Conservation (phyloP, 192 early-diverging fungal genomes). For the Polychytrium aggregatum region DNA sequence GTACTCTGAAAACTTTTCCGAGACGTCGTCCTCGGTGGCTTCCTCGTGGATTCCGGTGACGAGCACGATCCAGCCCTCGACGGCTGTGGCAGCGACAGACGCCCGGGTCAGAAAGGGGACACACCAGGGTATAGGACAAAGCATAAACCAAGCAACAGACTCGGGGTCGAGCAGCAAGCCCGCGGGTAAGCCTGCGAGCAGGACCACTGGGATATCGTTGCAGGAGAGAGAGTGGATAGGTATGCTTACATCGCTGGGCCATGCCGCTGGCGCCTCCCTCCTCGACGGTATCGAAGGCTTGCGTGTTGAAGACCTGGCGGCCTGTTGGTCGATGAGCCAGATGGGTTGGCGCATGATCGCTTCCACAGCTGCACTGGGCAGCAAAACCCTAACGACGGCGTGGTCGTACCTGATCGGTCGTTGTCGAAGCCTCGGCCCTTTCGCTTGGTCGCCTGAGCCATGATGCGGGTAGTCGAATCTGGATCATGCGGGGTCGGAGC, state of each 20-base stretch:
- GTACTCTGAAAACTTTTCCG: conserved; percentile 73
- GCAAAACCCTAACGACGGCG: background rate
- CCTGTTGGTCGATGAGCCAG: background rate
- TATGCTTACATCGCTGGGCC: conserved; percentile 33
- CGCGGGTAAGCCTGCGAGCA: too few relatives aligned
- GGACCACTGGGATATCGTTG: too few relatives aligned
- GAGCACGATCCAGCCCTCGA: conserved; percentile 96
- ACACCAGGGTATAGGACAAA: background rate
- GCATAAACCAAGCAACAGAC: background rate
- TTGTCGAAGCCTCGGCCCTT: conserved; percentile 36
- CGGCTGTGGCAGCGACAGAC: conserved; percentile 24
- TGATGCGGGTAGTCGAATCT: conserved; percentile 11
- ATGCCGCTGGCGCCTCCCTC: conserved; percentile 13
- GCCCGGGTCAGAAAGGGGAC: background rate
- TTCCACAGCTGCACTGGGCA: background rate
- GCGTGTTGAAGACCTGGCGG: background rate
- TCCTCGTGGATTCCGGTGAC: conserved; percentile 91
- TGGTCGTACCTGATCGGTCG: conserved; percentile 11
- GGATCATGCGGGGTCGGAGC: too few relatives aligned
- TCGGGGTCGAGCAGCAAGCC: background rate
- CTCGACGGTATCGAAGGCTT: conserved; percentile 25
- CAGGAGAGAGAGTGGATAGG: background rate
- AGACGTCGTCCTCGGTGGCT: conserved; percentile 80
- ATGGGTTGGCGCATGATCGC: too few relatives aligned
- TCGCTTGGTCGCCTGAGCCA: conserved; percentile 18